These are phyloP conservation scores for Penicillium chermesinum DNA, from an alignment of 495 filamentous ascomycete species.

Conservation along the genomic window DNA sequence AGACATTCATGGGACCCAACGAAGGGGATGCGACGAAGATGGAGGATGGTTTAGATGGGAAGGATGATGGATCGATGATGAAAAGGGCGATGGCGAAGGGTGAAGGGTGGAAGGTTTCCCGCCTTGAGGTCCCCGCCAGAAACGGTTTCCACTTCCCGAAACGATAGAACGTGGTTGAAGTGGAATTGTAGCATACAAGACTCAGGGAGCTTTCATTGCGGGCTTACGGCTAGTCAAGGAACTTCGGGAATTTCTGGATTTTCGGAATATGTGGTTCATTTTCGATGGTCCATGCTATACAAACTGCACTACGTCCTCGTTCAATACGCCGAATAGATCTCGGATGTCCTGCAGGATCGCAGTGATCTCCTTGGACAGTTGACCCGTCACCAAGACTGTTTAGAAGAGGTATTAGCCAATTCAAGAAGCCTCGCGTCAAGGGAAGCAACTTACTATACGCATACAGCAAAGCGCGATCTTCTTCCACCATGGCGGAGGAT, in stretches of 20 bases:
- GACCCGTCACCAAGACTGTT: slow-evolving; percentile 48
- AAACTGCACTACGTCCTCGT: slow-evolving; percentile 68
- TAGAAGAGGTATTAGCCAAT: slow-evolving; percentile 5
- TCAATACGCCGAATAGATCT: slow-evolving; percentile 63
- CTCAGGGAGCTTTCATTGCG: too few species aligned
- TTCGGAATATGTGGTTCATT: too few species aligned
- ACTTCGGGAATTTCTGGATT: too few species aligned
- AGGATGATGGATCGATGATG: slow-evolving; percentile 27
- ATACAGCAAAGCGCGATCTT: slow-evolving; percentile 67
- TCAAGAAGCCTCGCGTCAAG: background rate
- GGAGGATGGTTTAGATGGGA: slow-evolving; percentile 6
- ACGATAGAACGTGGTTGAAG: background rate
- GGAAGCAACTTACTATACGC: slow-evolving; percentile 54
- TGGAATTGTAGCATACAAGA: background rate
- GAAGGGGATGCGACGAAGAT: slow-evolving; percentile 5
- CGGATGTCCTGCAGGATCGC: slow-evolving; percentile 47
- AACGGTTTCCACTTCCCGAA: slow-evolving; percentile 18
- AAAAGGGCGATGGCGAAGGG: slow-evolving; percentile 12
- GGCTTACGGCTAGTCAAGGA: too few species aligned
- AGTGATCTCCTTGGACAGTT: slow-evolving; percentile 47
- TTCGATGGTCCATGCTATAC: too few species aligned
- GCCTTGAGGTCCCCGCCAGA: slow-evolving; percentile 32
- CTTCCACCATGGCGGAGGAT: slow-evolving; percentile 51
- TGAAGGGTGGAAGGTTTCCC: slow-evolving; percentile 22
- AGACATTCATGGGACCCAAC: slow-evolving; percentile 40